Conservation (phyloP, 345 rosid genomes). For the Salix purpurea region DNA sequence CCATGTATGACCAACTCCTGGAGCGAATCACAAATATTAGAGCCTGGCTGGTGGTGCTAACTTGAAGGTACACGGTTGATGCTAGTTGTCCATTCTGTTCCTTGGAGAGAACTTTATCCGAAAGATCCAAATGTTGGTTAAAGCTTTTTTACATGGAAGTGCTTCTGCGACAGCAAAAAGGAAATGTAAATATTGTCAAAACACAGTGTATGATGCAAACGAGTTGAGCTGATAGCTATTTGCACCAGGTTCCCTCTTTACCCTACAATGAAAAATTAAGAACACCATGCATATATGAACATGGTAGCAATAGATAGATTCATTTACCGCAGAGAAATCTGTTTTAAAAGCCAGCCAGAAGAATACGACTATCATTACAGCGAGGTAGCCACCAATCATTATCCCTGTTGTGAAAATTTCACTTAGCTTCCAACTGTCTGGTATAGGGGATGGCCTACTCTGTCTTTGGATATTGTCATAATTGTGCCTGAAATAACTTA, state of each 20-base stretch:
- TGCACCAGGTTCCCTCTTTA: not conserved
- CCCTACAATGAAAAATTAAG: not conserved
- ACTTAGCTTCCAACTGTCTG: constrained; percentile 86
- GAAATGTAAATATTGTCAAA: too few relatives aligned
- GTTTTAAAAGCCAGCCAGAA: constrained; percentile 64
- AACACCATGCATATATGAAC: not conserved
- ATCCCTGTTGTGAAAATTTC: constrained; percentile 89
- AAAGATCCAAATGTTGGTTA: too few relatives aligned
- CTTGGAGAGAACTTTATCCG: too few relatives aligned
- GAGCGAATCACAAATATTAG: constrained; percentile 67
- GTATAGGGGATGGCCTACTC: constrained; percentile 86
- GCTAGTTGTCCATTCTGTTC: too few relatives aligned
- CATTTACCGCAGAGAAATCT: constrained; percentile 53
- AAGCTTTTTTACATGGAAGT: too few relatives aligned
- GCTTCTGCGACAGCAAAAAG: too few relatives aligned
- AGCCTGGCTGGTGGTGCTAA: too few relatives aligned
- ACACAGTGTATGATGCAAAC: too few relatives aligned
- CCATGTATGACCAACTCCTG: constrained; percentile 54
- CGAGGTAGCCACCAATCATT: constrained; percentile 70
- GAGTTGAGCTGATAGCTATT: too few relatives aligned
- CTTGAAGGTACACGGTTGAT: too few relatives aligned
- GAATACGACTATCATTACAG: constrained; percentile 63
- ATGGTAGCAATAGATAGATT: not conserved
- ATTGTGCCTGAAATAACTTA: constrained; percentile 50
- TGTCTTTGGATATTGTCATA: constrained; percentile 91